These are phyloP conservation scores for Colletotrichum noveboracense DNA, from an alignment of 2,329 filamentous ascomycete genomes.

Conservation along the genomic window DNA sequence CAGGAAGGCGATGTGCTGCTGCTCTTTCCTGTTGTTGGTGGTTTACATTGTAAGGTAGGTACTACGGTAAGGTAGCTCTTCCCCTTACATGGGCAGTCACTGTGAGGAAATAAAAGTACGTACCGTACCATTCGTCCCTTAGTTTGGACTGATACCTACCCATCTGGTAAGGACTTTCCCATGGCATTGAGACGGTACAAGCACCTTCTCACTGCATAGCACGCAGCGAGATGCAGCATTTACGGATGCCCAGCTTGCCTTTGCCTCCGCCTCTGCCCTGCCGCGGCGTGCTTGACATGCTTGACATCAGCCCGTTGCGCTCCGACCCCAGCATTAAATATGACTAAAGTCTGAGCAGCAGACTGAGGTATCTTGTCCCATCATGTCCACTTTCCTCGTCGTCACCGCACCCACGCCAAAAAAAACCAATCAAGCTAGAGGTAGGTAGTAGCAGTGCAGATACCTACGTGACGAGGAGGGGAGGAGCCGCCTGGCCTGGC, in stretches of 20 bases:
- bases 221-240: neutral
- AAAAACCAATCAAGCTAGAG: neutral
- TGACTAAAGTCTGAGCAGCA: neutral
- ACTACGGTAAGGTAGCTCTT: neutral
- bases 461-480: neutral
- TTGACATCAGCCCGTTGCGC: neutral
- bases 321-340: slow-evolving; percentile 10
- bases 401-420: neutral
- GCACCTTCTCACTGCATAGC: neutral
- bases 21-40: neutral
- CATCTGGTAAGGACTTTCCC: neutral
- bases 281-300: neutral
- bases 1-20: slow-evolving; percentile 4
- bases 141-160: neutral
- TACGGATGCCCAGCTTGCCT: neutral
- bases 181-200: neutral
- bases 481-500: neutral
- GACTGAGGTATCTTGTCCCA: neutral
- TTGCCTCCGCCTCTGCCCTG: neutral
- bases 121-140: neutral
- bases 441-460: neutral
- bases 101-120: neutral
- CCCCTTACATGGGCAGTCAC: neutral
- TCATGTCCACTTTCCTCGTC: neutral
- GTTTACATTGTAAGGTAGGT: neutral